Evolutionary conservation across 176 grass and related monocot genomes (phyloP), one percentile per base, ranked within the genome.

Genomic region (Cenchrus americanus): DNA sequence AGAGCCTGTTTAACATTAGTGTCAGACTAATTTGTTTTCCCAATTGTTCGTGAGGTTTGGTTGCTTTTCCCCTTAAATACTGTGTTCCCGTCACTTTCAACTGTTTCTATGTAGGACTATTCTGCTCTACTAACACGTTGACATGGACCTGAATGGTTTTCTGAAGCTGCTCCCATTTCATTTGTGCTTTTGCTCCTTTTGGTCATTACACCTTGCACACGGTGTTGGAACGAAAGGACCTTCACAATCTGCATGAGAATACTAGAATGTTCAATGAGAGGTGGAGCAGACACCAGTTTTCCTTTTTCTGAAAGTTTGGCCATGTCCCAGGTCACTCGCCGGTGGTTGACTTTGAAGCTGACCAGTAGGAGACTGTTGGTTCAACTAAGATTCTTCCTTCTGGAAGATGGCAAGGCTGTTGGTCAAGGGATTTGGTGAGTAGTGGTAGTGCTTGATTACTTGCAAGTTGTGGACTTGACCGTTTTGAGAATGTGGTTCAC

Each of bases 321-420:
- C 80, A 37, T 69, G 60, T 67, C 66, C 47, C 40, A 72, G 73
- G 78, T 3, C 55, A 65, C 72, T 79, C 59, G 82, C 67, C 30
- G 8, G 58, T 66, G 17, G 80, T 83, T 87, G 84, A 90, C 88
- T 90, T 87, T 80, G 88, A 86, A 90, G 73, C 73, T 83, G 88
- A 90, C 79, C 67, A 52, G 48, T 77, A 49, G 74, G 53, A 74
- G 73, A 42, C 50, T 76, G 19, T 47, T 47, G 47, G 55, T 81
- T 89, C 87, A 75, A 62, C n/a, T n/a, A 47, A 62, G 44, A 69
- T 57, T 57, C 65, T 43, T 69, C 71, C 19, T 77, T 86, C 78
- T 63, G 24, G 87, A 85, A 86, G 55, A 77, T 77, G 65, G n/a
- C 22, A 71, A 55, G 27, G 62, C 15, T 76, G 62, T 75, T 80